Evolutionary conservation across 495 filamentous ascomycete genomes (phyloP), one percentile per base, ranked within the genome.

Genomic region (Penicillium antarcticum): DNA sequence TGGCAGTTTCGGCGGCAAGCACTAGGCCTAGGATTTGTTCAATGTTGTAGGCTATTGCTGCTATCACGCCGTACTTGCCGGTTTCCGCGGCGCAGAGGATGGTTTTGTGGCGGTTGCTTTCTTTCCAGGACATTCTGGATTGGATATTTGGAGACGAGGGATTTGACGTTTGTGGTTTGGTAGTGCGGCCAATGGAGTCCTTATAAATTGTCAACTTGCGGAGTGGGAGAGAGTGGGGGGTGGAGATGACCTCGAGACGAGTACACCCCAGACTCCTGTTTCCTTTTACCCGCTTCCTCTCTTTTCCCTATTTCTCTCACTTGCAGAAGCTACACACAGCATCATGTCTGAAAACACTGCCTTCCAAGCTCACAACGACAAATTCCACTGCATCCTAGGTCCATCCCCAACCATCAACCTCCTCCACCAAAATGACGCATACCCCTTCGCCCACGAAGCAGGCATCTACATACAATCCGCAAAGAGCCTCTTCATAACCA

Each of bases 31-130:
- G 75, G 62, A 89, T 82, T 58, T 80, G 81, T 71, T 89, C 86
- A 66, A 87, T 80, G 75, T 89, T 89, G 77, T 91, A 91, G 67
- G 80, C 83, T 68, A 82, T 87, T 73, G 86, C 82, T 53, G 78
- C 84, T 3, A 84, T 77, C n/a, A 88, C 78, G 38, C 79, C 85
- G 68, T 87, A 88, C 4, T 78, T 72, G 42, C 77, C 79, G n/a
- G 73, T 72, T 45, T 77, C 75, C 37, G 85, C 85, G 19, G 74
- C 75, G 61, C 80, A 78, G 52, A 88, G 81, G 62, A 89, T 85
- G 47, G 52, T 45, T 10, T 26, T 49, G 36, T 62, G 52, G 39
- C 24, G 29, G 44, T 62, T 62, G 12, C 35, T 12, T 37, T 62
- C 48, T 50, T 55, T 50, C 58, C 55, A 62, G 23, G 54, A 43